Evolutionary conservation across 2,329 filamentous ascomycete genomes (phyloP), one percentile per base, ranked within the genome.

Genomic region (Passalora sequoiae): DNA sequence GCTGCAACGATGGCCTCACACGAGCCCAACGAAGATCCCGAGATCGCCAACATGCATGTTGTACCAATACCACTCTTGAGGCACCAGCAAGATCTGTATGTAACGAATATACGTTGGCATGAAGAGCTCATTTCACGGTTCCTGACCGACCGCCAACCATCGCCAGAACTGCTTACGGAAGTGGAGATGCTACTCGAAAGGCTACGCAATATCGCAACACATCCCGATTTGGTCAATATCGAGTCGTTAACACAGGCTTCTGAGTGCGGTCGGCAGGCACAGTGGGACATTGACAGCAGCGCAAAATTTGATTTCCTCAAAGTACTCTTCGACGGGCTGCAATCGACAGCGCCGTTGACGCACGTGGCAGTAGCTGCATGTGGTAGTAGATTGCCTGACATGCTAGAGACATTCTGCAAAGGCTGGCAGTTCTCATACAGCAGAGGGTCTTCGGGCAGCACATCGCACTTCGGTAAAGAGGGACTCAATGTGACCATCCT

Each of bases 241-340:
- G 61, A 61, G 30, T 55, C 60, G 0, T 37, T 58, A 8, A 60
- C 59, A 1, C 61, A 61, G 41, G 52, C 54, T 17, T 50, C 57
- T 2, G 48, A 46, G 16, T 52, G 53, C 5, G 47, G 53, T 10
- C 38, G 50, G 15, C 59, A 63, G 32, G 61, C 60, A 1, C 47
- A 60, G 25, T 67, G 64, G 64, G 60, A 63, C 27, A 47, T 57
- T 10, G 50, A 56, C 12, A 60, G 56, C 43, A 66, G 65, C 30
- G 49, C 55, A 4, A 68, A 67, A 41, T 67, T 67, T 38, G 48
- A 49, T 3, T 67, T 68, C 40, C 38, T 68, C 12, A 51, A 57
- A 12, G 48, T 56, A 15, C 47, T 68, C 2, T 39, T 67, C 3
- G 50, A 60, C 1, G 43, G 44, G 6, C 32, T 66, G 3, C 53